These are phyloP conservation scores for Cordyceps pruinosa DNA, from an alignment of 2,329 filamentous ascomycete genomes.

Conservation along the genomic window DNA sequence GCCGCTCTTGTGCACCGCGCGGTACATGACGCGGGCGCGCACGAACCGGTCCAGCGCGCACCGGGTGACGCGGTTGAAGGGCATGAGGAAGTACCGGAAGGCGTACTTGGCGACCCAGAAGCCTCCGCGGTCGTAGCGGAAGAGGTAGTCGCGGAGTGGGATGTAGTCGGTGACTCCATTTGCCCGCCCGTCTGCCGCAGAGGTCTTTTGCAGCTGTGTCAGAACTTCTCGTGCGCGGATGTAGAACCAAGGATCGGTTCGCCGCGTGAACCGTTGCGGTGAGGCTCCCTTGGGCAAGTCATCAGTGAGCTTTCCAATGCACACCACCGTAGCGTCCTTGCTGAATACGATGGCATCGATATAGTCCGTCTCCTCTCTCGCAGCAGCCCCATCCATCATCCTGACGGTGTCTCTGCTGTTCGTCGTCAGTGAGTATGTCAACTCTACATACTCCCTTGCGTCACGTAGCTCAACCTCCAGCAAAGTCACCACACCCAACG, in stretches of 20 bases:
- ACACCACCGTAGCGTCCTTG: slow-evolving; percentile 47
- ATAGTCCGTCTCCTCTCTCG: slow-evolving; percentile 46
- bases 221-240: slow-evolving; percentile 50
- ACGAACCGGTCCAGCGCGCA: slow-evolving; percentile 55
- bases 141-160: slow-evolving; percentile 59
- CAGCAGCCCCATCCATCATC: slow-evolving; percentile 39
- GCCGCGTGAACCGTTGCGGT: slow-evolving; percentile 45
- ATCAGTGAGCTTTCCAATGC: slow-evolving; percentile 52
- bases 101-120: slow-evolving; percentile 59
- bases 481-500: slow-evolving; percentile 58
- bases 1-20: slow-evolving; percentile 55
- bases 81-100: slow-evolving; percentile 57
- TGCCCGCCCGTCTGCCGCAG: slow-evolving; percentile 9
- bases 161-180: slow-evolving; percentile 41
- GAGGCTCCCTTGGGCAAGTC: slow-evolving; percentile 28
- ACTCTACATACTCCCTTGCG: slow-evolving; percentile 48
- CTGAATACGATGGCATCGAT: slow-evolving; percentile 64
- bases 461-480: slow-evolving; percentile 53
- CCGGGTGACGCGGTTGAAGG: slow-evolving; percentile 58
- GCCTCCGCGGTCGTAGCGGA: slow-evolving; percentile 52
- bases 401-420: slow-evolving; percentile 31
- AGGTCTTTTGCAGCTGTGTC: slow-evolving; percentile 19
- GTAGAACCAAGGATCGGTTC: slow-evolving; percentile 67
- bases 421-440: slow-evolving; percentile 46
- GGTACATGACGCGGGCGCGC: slow-evolving; percentile 59